These are phyloP conservation scores for Magnolia sinica DNA, from an alignment of 164 flowering plant genomes.

Conservation along the genomic window DNA sequence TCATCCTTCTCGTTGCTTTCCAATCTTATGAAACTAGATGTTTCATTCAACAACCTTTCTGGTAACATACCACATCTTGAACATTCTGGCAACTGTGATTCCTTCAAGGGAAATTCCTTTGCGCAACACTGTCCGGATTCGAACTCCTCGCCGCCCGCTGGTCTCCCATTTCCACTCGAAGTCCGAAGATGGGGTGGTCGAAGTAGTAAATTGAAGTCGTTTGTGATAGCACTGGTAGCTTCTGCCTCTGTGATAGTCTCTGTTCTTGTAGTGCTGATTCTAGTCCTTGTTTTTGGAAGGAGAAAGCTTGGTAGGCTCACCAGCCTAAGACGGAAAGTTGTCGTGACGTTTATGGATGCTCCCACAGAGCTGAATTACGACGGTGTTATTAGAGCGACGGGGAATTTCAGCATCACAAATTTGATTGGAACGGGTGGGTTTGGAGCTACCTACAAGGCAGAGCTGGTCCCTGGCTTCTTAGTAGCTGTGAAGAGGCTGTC, in stretches of 20 bases:
- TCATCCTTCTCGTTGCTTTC: conserved; percentile 44
- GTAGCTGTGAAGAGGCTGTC: conserved; percentile 79
- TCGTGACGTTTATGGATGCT: conserved; percentile 57
- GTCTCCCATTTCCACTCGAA: conserved; percentile 30
- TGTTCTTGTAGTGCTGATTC: conserved; percentile 25
- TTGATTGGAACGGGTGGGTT: conserved; percentile 77
- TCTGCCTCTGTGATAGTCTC: conserved; percentile 35
- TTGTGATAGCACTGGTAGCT: conserved; percentile 32
- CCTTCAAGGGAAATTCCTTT: conserved; percentile 44
- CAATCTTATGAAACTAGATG: conserved; percentile 38
- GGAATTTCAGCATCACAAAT: conserved; percentile 58
- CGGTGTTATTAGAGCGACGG: conserved; percentile 61
- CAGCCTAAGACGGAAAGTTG: conserved; percentile 38
- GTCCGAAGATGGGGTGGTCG: conserved; percentile 16
- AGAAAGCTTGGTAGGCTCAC: conserved; percentile 34
- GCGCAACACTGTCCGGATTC: conserved; percentile 39
- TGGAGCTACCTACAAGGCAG: conserved; percentile 80
- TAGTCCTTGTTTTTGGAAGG: conserved; percentile 30
- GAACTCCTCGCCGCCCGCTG: conserved; percentile 23
- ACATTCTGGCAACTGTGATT: conserved; percentile 31
- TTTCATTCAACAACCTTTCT: conserved; percentile 70
- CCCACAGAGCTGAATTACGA: conserved; percentile 54
- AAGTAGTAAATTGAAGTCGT: conserved; percentile 25
- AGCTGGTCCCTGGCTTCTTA: conserved; percentile 51
- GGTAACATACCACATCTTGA: conserved; percentile 54